These are phyloP conservation scores for Acer negundo DNA, from an alignment of 345 rosid genomes.

Conservation along the genomic window DNA sequence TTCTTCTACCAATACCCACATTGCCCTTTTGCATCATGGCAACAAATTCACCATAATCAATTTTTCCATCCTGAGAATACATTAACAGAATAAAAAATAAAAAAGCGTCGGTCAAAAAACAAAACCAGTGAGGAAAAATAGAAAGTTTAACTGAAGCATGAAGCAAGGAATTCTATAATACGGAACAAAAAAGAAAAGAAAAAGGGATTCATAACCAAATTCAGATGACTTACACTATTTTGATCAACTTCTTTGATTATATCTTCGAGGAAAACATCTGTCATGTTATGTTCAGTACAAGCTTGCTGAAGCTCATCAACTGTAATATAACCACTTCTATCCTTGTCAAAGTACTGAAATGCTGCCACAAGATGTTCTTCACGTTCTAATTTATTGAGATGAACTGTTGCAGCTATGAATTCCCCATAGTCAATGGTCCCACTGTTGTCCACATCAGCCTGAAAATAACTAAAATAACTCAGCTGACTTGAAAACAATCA, in stretches of 20 bases:
- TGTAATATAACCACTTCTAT: constrained; percentile 92
- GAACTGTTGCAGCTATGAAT: constrained; percentile 96
- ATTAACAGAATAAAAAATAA: not conserved
- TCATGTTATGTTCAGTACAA: constrained; percentile 90
- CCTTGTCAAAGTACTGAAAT: constrained; percentile 92
- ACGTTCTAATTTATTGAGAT: constrained; percentile 90
- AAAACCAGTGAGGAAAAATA: not conserved
- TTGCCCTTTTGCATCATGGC: constrained; percentile 99
- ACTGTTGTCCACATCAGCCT: constrained; percentile 98
- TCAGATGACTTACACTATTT: constrained; percentile 72
- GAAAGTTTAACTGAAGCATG: not conserved
- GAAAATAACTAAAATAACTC: constrained; percentile 26
- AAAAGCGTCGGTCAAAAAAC: not conserved
- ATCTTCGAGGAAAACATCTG: constrained; percentile 85
- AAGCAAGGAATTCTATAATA: not conserved
- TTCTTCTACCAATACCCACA: constrained; percentile 93
- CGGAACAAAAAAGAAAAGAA: not conserved
- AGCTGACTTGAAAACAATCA: constrained; percentile 17
- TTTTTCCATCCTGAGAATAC: constrained; percentile 84
- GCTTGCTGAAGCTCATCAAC: constrained; percentile 97
- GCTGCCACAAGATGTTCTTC: constrained; percentile 99
- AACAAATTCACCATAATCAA: constrained; percentile 94
- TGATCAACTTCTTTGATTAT: constrained; percentile 95
- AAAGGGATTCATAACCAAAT: not conserved
- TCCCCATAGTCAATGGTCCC: constrained; percentile 97